Evolutionary conservation across 495 filamentous ascomycete species (phyloP).

Genomic region (Penicillium roqueforti): DNA sequence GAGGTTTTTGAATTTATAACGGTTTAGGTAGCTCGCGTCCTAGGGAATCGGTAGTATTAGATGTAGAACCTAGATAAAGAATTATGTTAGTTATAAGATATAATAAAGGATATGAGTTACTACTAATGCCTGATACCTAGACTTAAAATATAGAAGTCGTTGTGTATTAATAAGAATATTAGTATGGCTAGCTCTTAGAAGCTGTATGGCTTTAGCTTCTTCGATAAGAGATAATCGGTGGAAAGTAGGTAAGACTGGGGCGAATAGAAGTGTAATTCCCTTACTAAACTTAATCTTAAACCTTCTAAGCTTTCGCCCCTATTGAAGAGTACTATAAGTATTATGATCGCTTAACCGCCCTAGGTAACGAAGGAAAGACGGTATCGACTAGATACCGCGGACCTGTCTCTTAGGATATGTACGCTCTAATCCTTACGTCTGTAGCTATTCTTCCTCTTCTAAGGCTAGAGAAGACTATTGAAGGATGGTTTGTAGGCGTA

Average conservation of each 20-base stretch:
- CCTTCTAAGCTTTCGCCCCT: constrained; percentile 3
- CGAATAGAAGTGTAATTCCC: constrained; percentile 5
- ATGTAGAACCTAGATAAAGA: constrained; percentile 2
- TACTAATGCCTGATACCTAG: constrained; percentile 1
- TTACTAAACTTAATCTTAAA: constrained; percentile 1
- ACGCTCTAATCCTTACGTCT: not conserved
- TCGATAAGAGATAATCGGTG: not conserved
- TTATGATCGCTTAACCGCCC: not conserved
- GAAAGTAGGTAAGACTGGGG: constrained; percentile 5
- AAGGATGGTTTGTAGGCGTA: not conserved
- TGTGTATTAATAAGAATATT: not conserved
- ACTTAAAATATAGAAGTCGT: not conserved
- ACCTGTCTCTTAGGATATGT: not conserved
- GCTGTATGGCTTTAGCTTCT: not conserved
- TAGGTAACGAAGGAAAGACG: constrained; percentile 7
- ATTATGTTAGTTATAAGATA: constrained; percentile 1
- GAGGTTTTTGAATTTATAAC: constrained; percentile 6
- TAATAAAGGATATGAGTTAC: not conserved
- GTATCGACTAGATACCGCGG: not conserved
- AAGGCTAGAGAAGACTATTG: constrained; percentile 5
- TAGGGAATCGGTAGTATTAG: constrained; percentile 1
- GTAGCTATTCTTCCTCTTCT: constrained; percentile 3
- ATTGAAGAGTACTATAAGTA: not conserved
- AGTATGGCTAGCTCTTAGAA: constrained; percentile 4
- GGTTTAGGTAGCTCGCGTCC: constrained; percentile 1